Evolutionary conservation across 352 stramenopile species (phyloP), one percentile per base, ranked within the genome.

Genomic region (Globisporangium nunn): DNA sequence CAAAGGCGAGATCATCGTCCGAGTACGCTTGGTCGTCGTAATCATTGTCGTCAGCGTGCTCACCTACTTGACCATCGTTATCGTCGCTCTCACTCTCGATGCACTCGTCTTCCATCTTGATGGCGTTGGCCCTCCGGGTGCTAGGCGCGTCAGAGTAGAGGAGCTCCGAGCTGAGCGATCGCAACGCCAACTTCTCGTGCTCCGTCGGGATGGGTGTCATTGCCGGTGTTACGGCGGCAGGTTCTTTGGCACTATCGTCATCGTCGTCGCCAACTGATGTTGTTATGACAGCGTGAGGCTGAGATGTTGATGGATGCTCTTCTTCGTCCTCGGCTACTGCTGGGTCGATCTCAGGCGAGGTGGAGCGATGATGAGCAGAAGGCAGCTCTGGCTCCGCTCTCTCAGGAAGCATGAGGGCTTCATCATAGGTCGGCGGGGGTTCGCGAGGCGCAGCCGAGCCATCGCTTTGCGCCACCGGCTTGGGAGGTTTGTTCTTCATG

Each of bases 381-480:
- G 11, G 28, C n/a, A 17, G 4, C 4, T 37, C 44, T 3, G n/a
- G 3, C 44, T 53, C 33, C 15, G n/a, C 15, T 43, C 33, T 4
- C 18, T 54, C 58, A n/a, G 64, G 62, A 3, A 72, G 49, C 63
- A 72, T 75, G 23, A 76, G 50, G 6, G 72, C 72, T 54, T 78
- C 56, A 11, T 84, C 62, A 14, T 84, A 84, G 6, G 62, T 68
- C 31, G 72, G 72, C 15, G 74, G 67, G 5, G 43, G 29, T 2
- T 65, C 53, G 6, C 35, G 30, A 4, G 31, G 31, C 4, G 8
- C 3, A 14, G 10, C n/a, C 2, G n/a, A 17, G 0, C 8, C 6
- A n/a, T 37, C 14, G 4, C 3, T 15, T 12, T 49, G 50, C 6
- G 31, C 11, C 40, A 18, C 53, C 8, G 28, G 6, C 18, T 45